Base-by-base conservation (phyloP, 305 asterid species). In the Fraxinus angustifolia region DNA sequence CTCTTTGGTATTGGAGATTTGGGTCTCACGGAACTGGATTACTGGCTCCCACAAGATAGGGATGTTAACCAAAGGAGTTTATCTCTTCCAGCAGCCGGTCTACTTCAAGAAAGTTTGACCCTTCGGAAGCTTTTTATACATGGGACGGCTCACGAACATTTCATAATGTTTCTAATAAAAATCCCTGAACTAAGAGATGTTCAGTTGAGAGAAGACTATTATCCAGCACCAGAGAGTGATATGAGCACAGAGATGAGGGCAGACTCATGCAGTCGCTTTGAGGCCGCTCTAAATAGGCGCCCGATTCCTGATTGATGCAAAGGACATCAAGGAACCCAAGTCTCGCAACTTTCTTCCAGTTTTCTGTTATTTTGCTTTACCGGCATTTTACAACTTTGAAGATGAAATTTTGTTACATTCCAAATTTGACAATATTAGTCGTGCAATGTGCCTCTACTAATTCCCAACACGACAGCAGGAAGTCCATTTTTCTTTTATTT, bases 201-300 rank as follows among this genome's bases (percentile, higher is more conserved):
- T 58, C 99, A 93, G 86, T 83, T 92, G 88, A 92, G 99, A 80
- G 97, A 86, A 56, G 97, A 95, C 79, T 95, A 95, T 75, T 95
- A 92, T 76, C 97, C 98, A 0, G 99, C 98, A 40, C 99, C 97
- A 0, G 98, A 95, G 87, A 89, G 89, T 80, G 99, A 93, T 83
- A 95, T 91, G 98, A 92, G 98, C 89, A 95, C 99, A 0, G 98
- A 93, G 89, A 91, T 95, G 97, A 92, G 98, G 87, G 88, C 91
- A 0, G 97, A 91, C 77, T 95, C 99, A 0, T 91, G 96, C 74
- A 87, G 93, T 82, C 92, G 98, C 31, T 95, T 92, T 56, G 98
- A 95, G 85, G 93, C 85, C 58, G 88, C 91, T 48, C 89, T 58
- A 6, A 58, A 58, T 58, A 58, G 30, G 30, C 68, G 4, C 30